These are phyloP conservation scores for Cladorrhinum samala DNA, from an alignment of 495 filamentous ascomycete species.

Conservation along the genomic window DNA sequence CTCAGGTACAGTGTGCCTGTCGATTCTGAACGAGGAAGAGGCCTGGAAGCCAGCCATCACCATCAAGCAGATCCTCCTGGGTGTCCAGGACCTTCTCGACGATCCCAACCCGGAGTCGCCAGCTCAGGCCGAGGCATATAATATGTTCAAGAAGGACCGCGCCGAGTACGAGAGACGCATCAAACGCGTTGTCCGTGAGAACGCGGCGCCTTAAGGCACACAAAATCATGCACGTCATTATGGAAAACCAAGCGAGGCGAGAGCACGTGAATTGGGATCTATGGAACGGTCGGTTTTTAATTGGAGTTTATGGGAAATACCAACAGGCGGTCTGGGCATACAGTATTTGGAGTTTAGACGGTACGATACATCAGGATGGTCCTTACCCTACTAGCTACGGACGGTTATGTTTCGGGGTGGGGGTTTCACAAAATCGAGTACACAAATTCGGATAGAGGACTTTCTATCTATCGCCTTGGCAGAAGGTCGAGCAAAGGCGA, in stretches of 20 bases:
- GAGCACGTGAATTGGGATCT: background rate
- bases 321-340: constrained; percentile 10
- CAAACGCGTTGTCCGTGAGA: constrained; percentile 78
- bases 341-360: constrained; percentile 16
- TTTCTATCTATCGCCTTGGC: background rate
- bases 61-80: constrained; percentile 92
- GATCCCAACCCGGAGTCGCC: constrained; percentile 97
- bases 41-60: constrained; percentile 98
- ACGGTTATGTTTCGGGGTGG: constrained; percentile 5
- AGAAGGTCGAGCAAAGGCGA: background rate
- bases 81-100: constrained; percentile 90
- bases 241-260: background rate
- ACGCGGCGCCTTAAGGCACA: constrained; percentile 50
- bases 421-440: background rate
- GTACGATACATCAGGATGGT: constrained; percentile 1
- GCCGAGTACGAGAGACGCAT: constrained; percentile 83
- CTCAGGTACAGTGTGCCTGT: constrained; percentile 94
- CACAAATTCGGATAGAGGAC: background rate
- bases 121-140: constrained; percentile 95
- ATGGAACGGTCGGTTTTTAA: constrained; percentile 4
- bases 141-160: constrained; percentile 88
- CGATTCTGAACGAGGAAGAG: constrained; percentile 97
- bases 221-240: background rate
- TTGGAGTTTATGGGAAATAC: constrained; percentile 21
- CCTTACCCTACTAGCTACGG: background rate